These are phyloP conservation scores for Pyrenula massariospora DNA, from an alignment of 495 filamentous ascomycete species.

Conservation along the genomic window DNA sequence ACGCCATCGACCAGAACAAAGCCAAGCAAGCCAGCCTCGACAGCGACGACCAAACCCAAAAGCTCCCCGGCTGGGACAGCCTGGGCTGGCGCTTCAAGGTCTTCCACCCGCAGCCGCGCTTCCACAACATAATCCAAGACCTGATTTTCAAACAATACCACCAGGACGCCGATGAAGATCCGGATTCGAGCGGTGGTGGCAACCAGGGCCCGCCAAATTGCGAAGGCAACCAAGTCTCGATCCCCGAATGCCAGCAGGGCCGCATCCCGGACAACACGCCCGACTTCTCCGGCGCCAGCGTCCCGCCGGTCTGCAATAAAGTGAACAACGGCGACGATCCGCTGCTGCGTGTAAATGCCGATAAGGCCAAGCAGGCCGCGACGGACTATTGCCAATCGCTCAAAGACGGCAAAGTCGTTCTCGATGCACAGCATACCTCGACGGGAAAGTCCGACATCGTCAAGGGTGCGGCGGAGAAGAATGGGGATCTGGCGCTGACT, in stretches of 20 bases:
- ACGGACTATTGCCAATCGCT: constrained; percentile 1
- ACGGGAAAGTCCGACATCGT: not conserved
- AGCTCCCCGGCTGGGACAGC: not conserved
- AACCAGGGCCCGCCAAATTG: too few relatives aligned
- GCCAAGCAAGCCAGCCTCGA: not conserved
- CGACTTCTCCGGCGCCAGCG: too few relatives aligned
- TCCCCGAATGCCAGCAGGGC: too few relatives aligned
- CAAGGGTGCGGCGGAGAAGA: not conserved
- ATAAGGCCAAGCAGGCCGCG: not conserved
- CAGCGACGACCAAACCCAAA: too few relatives aligned
- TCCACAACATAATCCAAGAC: constrained; percentile 1
- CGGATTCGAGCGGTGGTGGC: too few relatives aligned
- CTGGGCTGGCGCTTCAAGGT: constrained; percentile 5
- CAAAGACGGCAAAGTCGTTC: not conserved
- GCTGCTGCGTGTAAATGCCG: not conserved
- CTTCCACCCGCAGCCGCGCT: constrained; percentile 5
- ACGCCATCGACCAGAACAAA: not conserved
- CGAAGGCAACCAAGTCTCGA: too few relatives aligned
- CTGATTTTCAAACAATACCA: constrained; percentile 1
- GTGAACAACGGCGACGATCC: not conserved
- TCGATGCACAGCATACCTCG: not conserved
- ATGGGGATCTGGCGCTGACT: not conserved
- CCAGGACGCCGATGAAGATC: not conserved
- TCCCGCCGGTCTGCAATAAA: constrained; percentile 1
- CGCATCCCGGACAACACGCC: too few relatives aligned